These are phyloP conservation scores for Aspergillus quadricinctus DNA, from an alignment of 2,329 filamentous ascomycete genomes.

Conservation along the genomic window DNA sequence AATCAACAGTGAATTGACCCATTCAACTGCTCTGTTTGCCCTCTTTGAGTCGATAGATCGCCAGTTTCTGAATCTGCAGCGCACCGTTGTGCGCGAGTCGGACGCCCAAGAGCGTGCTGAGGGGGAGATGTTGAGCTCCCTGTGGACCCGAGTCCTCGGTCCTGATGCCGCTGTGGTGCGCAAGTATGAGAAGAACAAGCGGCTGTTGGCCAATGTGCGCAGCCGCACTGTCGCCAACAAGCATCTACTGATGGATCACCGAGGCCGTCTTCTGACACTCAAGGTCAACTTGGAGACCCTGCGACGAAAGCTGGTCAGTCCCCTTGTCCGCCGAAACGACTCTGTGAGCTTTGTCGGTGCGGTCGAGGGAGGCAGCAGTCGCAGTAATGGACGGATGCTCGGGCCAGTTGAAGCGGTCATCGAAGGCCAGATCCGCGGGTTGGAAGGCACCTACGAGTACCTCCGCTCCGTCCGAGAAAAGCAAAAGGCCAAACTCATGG, in stretches of 20 bases:
- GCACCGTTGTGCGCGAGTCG: slow-evolving; percentile 78
- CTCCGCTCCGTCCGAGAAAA: slow-evolving; percentile 69
- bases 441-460: slow-evolving; percentile 75
- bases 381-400: slow-evolving; percentile 53
- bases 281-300: slow-evolving; percentile 85
- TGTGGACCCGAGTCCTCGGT: slow-evolving; percentile 84
- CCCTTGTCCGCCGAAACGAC: slow-evolving; percentile 68
- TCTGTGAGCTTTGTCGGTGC: slow-evolving; percentile 37
- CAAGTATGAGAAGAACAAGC: slow-evolving; percentile 88
- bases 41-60: slow-evolving; percentile 91
- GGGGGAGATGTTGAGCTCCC: slow-evolving; percentile 72
- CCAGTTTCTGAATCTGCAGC: slow-evolving; percentile 83
- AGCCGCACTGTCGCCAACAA: slow-evolving; percentile 85
- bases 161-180: slow-evolving; percentile 68
- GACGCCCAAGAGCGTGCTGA: slow-evolving; percentile 75
- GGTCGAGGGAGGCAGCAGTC: slow-evolving; percentile 21
- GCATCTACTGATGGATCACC: slow-evolving; percentile 78
- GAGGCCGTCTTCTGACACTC: slow-evolving; percentile 74
- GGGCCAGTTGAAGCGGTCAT: slow-evolving; percentile 52
- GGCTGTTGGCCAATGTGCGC: slow-evolving; percentile 72
- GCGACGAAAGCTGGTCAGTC: slow-evolving; percentile 75
- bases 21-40: slow-evolving; percentile 73
- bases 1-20: slow-evolving; percentile 76
- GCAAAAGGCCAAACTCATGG: slow-evolving; percentile 80
- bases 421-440: slow-evolving; percentile 78